Evolutionary conservation across 805 yeast genomes (phyloP), one percentile per base, ranked within the genome.

Genomic region (Nakazawaea peltata): DNA sequence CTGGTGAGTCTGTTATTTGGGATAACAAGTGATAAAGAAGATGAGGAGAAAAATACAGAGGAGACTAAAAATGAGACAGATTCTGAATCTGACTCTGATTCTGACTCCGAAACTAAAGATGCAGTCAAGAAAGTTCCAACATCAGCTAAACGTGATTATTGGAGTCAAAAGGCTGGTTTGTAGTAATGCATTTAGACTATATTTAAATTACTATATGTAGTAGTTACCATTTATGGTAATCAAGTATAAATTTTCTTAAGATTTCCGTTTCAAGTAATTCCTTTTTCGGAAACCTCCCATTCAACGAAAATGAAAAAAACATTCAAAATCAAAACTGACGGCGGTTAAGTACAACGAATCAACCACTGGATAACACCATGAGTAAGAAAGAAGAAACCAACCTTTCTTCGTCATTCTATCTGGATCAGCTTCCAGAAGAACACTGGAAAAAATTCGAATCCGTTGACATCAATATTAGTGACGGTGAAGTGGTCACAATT

Each of bases 401-500:
- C 19, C 21, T 34, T 12, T 34, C 38, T 3, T n/a, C 9, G 17
- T n/a, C 25, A 9, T 36, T 36, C 31, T 36, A 36, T 25, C 9
- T 31, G 4, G 18, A 26, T 12, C 36, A 37, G 13, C 27, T 28
- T 7, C 28, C 17, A 6, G 36, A 33, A 14, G 37, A 33, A 2
- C 15, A 19, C 15, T 30, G 17, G 26, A 26, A 57, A 54, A 41
- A 53, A 57, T 36, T 49, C 75, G 45, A 37, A n/a, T 33, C 41
- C 10, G 41, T 37, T 15, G 82, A 77, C 54, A 81, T 90, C 49
- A 96, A 95, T 28, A 63, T 86, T 51, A 77, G 79, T 39, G 83
- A 81, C 48, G 95, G 87, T 59, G 82, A 85, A 42, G 95, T 90
- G 43, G 81, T 85, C 34, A 74, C 92, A 46, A 90, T 87, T 49